Base-by-base conservation (phyloP, 805 yeast species). In the Saturnispora mendoncae region DNA sequence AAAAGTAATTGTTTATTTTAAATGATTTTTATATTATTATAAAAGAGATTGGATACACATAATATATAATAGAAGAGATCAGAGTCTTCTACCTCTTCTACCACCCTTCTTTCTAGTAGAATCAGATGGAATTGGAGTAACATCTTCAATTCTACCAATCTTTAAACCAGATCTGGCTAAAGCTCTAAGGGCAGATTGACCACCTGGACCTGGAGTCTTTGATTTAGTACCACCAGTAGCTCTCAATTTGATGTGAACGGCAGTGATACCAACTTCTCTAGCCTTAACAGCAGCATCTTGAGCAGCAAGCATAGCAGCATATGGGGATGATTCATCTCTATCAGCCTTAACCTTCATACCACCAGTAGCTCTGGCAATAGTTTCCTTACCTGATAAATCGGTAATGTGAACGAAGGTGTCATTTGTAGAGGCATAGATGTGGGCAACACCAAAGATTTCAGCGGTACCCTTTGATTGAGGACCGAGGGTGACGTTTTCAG, bases 81-180 rank as follows among this genome's bases (percentile, higher is more conserved):
- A 61, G 51, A 88, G 83, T 84, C 99, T 87, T 83, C 98, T 90
- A 90, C 99, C 99, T 82, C 99, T 88, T 80, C 98, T 92, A 85
- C 99, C 99, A 86, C 98, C 98, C 94, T 92, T 94, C 86, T 90
- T 85, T 84, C 99, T 92, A 72, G 98, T 94, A 65, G 97, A 88
- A 75, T 92, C 99, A 60, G 98, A 92, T 72, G 99, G 99, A 64
- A 92, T 88, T 72, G 98, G 98, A 61, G 99, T 92, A 60, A 92
- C 98, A 72, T 92, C 99, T 80, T 94, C 99, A 62, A 92, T 92
- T 76, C 99, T 87, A 65, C 99, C 99, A 59, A 92, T 92, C 82
- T 95, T 88, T 74, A 92, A 79, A 71, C 99, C 99, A 58, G 97
- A 87, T 82, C 99, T 88, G 65, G 99, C 97, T 66, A 90, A 74